Evolutionary conservation across 73 alveolate species (phyloP), one percentile per base, ranked within the genome.

Genomic region (Breviolum minutum): DNA sequence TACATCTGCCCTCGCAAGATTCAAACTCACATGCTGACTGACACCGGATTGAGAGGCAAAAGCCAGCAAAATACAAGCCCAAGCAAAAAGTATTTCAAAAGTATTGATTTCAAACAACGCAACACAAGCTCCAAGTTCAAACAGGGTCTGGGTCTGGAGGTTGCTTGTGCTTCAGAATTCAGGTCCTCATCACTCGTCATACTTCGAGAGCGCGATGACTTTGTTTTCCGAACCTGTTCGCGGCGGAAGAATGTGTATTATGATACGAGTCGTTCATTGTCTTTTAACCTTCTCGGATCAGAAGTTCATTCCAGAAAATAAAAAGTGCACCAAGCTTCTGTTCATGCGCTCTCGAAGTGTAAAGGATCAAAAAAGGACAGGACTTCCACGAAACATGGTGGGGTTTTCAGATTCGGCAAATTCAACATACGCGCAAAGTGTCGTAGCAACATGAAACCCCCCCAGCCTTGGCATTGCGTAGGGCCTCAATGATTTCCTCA

Each of bases 381-480:
- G 54, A 40, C 3, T 40, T 40, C 54, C 54, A 40, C 54, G 54
- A 40, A 40, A 40, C 54, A 40, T 40, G 54, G 54, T 40, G 54
- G 54, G 54, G 54, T 40, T 40, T 40, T 40, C 54, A 40, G 54
- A 40, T 40, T 40, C 5, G 54, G 54, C 54, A 40, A 40, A 3
- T 40, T 40, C 54, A 22, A 17, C 77, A 68, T 22, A 68, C 4
- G 77, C 24, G 17, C 77, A 22, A 4, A 2, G 2, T 68, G 77
- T 2, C 17, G 77, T 68, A 68, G 24, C 77, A 68, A 14, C 17
- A 68, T 17, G 77, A 2, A 68, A 68, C 1, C 4, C 77, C 17
- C 24, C 77, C 40, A 8, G 90, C 97, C 97, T 92, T 92, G 27
- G 97, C 97, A 80, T 29, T 64, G 12, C 81, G 88, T 79, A 92